phyloP scores from a whole-genome alignment of 192 early-diverging fungal genomes.

The Allomyces macrogynus region DNA sequence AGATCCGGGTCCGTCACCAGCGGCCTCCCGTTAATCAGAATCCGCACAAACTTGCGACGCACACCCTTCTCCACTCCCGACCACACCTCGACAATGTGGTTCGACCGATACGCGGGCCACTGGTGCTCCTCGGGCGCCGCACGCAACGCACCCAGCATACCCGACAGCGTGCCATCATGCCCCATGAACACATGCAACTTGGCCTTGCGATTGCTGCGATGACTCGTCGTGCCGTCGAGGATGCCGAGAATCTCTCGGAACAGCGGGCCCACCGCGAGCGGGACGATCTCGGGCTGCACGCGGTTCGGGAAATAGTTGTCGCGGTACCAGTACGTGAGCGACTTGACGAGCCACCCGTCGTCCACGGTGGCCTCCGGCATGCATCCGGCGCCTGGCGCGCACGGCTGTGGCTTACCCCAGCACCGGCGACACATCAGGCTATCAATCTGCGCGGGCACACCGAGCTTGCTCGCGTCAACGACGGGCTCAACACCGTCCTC shows the following conservation, averaged over 20 bases:
- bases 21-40: too few species aligned
- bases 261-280: neutral
- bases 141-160: neutral
- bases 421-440: neutral
- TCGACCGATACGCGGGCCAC: neutral
- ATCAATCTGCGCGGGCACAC: neutral
- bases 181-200: neutral
- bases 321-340: neutral
- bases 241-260: neutral
- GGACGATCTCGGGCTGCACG: neutral
- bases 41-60: too few species aligned
- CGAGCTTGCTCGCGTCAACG: neutral
- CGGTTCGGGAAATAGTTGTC: neutral
- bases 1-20: too few species aligned
- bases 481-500: too few species aligned
- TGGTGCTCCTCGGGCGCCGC: neutral
- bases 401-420: neutral
- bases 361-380: neutral
- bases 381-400: neutral
- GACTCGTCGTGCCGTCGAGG: neutral
- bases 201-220: neutral
- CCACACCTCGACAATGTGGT: neutral
- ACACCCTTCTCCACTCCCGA: too few species aligned
- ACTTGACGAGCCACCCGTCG: neutral
- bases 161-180: neutral